phyloP scores from a whole-genome alignment of 495 filamentous ascomycete genomes.

The Tuber melanosporum region DNA sequence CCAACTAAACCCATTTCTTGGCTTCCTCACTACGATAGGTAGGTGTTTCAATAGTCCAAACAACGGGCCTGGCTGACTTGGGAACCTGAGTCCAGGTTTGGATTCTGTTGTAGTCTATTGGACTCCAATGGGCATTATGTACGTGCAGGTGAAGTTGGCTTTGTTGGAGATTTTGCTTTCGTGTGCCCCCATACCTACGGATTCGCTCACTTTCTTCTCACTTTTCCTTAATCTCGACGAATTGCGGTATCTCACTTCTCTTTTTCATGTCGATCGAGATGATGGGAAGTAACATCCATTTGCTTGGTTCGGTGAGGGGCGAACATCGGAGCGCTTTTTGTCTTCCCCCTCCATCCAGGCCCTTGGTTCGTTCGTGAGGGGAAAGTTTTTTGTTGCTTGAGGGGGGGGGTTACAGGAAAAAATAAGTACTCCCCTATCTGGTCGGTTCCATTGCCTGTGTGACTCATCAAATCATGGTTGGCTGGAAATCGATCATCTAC shows the following conservation, averaged over 20 bases:
- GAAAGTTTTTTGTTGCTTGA: not conserved
- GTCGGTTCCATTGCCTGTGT: not conserved
- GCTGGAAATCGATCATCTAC: not conserved
- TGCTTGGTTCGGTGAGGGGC: not conserved
- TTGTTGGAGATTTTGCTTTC: not conserved
- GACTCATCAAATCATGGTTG: conserved; percentile 1
- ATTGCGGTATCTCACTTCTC: not conserved
- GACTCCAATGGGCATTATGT: not conserved
- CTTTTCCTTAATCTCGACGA: not conserved
- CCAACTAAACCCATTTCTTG: not conserved
- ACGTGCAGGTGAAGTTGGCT: not conserved
- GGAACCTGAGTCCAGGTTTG: not conserved
- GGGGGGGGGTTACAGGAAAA: not conserved
- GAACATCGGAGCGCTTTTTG: not conserved
- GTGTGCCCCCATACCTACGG: not conserved
- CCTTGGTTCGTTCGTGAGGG: not conserved
- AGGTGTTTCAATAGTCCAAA: not conserved
- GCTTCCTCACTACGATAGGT: not conserved
- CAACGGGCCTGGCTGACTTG: not conserved
- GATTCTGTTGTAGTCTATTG: not conserved
- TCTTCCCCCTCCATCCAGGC: not conserved
- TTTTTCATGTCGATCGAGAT: not conserved
- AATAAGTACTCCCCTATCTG: not conserved
- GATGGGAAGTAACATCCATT: not conserved
- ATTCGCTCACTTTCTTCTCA: not conserved